Conservation (phyloP, 495 filamentous ascomycete species). For the Penicillium diatomitis region DNA sequence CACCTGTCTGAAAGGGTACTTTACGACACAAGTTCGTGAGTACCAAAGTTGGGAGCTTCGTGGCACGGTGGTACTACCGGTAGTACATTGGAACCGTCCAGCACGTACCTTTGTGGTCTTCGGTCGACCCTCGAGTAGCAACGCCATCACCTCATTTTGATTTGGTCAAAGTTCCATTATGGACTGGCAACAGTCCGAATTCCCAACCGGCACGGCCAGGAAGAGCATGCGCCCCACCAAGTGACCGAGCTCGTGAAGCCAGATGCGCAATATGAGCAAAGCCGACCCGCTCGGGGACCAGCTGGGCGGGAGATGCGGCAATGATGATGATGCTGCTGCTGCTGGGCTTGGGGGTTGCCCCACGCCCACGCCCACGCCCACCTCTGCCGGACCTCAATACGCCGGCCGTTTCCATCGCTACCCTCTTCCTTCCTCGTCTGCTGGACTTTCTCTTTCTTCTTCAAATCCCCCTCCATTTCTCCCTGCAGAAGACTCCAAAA, state of each 20-base stretch:
- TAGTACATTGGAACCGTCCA: too few relatives aligned
- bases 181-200: too few relatives aligned
- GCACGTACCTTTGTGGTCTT: too few relatives aligned
- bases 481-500: not conserved
- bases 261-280: not conserved
- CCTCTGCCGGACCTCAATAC: constrained; percentile 35
- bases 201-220: not conserved
- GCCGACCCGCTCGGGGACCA: constrained; percentile 5
- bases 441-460: constrained; percentile 4
- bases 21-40: too few relatives aligned
- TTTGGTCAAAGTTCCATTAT: too few relatives aligned
- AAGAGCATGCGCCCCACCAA: not conserved
- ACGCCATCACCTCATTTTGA: too few relatives aligned
- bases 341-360: constrained; percentile 15
- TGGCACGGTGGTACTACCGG: too few relatives aligned
- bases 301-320: constrained; percentile 16
- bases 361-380: constrained; percentile 27
- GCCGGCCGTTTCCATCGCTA: constrained; percentile 24
- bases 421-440: constrained; percentile 7
- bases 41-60: too few relatives aligned
- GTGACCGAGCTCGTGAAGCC: too few relatives aligned
- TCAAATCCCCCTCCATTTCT: constrained; percentile 7
- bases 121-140: too few relatives aligned
- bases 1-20: too few relatives aligned
- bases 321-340: constrained; percentile 17